A percentile compares a stretch with the other conserved stretches of the same genome.
Conservation (phyloP, 176 grass and related monocot genomes). For the Musa schizocarpa region DNA sequence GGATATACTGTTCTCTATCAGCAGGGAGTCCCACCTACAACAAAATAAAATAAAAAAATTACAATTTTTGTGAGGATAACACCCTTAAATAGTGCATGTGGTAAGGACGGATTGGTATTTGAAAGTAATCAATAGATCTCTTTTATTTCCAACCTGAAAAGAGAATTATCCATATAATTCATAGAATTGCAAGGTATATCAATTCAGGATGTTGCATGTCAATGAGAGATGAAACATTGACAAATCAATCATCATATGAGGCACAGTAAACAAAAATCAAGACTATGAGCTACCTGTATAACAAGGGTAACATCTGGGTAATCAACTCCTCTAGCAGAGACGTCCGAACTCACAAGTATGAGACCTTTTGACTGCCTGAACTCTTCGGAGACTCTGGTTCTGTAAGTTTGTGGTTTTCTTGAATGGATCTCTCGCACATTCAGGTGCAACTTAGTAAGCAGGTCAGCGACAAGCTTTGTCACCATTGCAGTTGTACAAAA, state of each 20-base stretch:
- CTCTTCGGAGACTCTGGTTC: slow-evolving; percentile 96
- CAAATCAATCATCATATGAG: neutral
- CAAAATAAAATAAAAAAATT: neutral
- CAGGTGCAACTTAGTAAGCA: slow-evolving; percentile 73
- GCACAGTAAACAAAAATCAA: neutral
- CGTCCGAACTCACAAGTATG: slow-evolving; percentile 96
- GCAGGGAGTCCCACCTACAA: slow-evolving; percentile 28
- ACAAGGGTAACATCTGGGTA: slow-evolving; percentile 98
- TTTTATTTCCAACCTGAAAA: neutral
- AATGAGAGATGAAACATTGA: too few species aligned
- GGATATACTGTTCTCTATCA: slow-evolving; percentile 97
- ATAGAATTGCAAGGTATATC: neutral
- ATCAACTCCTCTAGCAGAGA: slow-evolving; percentile 91
- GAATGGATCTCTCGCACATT: slow-evolving; percentile 95
- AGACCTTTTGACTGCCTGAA: slow-evolving; percentile 94
- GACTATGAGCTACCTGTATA: slow-evolving; percentile 50
- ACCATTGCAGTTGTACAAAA: slow-evolving; percentile 97
- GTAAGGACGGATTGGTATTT: neutral
- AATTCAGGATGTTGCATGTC: too few species aligned
- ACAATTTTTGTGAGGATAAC: neutral
- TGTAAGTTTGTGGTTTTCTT: slow-evolving; percentile 84
- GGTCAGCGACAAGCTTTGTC: slow-evolving; percentile 75
- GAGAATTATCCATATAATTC: neutral
- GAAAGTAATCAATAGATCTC: neutral
- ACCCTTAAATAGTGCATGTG: neutral